Evolutionary conservation across 768 basidiomycete species (phyloP), one percentile per base, ranked within the genome.

Genomic region (Hirschioporus abietinus): DNA sequence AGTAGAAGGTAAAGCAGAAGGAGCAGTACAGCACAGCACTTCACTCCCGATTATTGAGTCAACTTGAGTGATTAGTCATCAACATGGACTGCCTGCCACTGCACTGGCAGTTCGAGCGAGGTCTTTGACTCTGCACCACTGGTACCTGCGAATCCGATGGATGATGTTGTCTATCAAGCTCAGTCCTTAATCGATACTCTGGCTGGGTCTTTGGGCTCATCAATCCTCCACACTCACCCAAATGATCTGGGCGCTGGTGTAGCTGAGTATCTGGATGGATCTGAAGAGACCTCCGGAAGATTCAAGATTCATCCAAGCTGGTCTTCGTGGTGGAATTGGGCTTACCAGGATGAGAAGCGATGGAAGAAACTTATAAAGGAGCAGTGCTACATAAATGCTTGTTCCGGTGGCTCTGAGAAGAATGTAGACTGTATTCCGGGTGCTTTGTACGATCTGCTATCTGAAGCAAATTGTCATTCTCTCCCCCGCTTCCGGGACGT

Each of bases 191-290:
- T 52, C 42, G 42, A 52, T 10, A 52, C 12, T 5, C 20, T 52
- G 42, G 42, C 42, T 20, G 42, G 42, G 12, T 6, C 4, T 12
- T 20, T 52, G 20, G 42, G 42, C 42, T 52, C 42, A 15, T 71
- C 79, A 1, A 68, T 86, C 24, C 76, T 86, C n/a, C 70, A 70
- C 42, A 74, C 74, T 20, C 85, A 86, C 68, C 85, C 85, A 27
- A 86, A 86, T 71, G 80, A 84, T 66, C 69, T 78, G 42, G 73
- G 73, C 1, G 68, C 71, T 23, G 62, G 66, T 27, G 73, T 52
- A 20, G 42, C 15, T 15, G 42, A 52, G 1, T 52, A 52, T 52
- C 42, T 52, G 42, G 20, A 6, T 52, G 30, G 30, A 3, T 30
- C 30, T 3, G 30, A 30, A 30, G 30, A 52, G 12, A 52, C 42